Conservation (phyloP, 306 rosid species). For the Rosa chinensis region DNA sequence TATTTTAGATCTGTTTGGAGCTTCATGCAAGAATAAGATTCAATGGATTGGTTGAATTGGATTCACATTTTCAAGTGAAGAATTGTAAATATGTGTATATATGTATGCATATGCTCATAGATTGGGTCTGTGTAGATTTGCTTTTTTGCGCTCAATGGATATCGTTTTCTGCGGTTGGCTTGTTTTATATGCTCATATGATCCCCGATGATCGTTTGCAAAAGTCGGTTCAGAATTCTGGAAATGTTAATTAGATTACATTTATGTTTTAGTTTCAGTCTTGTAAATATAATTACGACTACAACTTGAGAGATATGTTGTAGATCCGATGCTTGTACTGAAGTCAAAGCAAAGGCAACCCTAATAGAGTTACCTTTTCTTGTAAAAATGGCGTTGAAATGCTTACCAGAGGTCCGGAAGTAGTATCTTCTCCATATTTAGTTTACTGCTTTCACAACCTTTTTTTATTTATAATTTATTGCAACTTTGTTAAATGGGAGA, state of each 20-base stretch:
- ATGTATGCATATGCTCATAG: background rate
- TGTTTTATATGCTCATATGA: background rate
- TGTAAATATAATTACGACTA: background rate
- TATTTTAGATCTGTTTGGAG: conserved; percentile 13
- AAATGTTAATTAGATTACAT: background rate
- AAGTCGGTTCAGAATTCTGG: background rate
- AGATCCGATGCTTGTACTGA: background rate
- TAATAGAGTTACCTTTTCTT: background rate
- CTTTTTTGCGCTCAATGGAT: background rate
- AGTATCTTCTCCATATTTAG: background rate
- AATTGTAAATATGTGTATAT: background rate
- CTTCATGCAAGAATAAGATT: background rate
- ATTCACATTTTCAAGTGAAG: background rate
- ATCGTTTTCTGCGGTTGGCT: conserved; percentile 7
- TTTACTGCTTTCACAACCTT: background rate
- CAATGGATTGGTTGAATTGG: background rate
- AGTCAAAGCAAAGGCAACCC: conserved; percentile 1
- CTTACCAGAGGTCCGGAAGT: background rate
- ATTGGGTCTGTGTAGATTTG: background rate
- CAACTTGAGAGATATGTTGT: background rate
- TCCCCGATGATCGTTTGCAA: background rate
- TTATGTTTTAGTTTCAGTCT: background rate
- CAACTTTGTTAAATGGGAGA: background rate
- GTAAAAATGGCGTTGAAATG: background rate
- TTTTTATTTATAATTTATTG: background rate